Conservation (phyloP, 2,329 filamentous ascomycete genomes). For the Fusarium cyanostomum region DNA sequence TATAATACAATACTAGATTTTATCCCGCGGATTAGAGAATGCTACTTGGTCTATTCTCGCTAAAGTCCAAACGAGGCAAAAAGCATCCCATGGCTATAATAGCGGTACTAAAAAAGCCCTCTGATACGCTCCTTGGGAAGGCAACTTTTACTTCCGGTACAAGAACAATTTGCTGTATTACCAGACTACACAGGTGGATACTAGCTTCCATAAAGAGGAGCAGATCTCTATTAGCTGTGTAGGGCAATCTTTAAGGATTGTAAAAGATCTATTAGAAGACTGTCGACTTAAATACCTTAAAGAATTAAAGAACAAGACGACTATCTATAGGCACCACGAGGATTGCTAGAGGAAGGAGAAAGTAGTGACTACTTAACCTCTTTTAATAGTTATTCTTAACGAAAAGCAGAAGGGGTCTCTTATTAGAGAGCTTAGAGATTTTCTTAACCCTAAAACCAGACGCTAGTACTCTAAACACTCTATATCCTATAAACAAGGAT, state of each 20-base stretch:
- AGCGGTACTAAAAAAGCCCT: slow-evolving; percentile 14
- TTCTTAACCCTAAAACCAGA: background rate
- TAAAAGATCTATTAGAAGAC: slow-evolving; percentile 46
- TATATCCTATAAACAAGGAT: slow-evolving; percentile 48
- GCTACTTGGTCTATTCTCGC: background rate
- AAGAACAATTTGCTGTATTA: slow-evolving; percentile 20
- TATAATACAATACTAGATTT: background rate
- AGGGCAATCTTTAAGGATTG: slow-evolving; percentile 30
- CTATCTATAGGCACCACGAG: slow-evolving; percentile 43
- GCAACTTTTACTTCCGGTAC: slow-evolving; percentile 16
- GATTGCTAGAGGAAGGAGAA: slow-evolving; percentile 9
- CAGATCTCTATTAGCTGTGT: slow-evolving; percentile 34
- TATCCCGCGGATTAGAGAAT: background rate
- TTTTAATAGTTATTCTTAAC: background rate
- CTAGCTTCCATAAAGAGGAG: slow-evolving; percentile 33
- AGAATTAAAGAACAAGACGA: slow-evolving; percentile 41
- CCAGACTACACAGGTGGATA: slow-evolving; percentile 3
- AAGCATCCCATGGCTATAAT: background rate
- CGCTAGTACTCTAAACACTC: slow-evolving; percentile 45
- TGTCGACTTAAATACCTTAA: slow-evolving; percentile 44
- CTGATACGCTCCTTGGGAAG: slow-evolving; percentile 4
- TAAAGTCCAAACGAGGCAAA: background rate
- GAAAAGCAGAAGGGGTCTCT: background rate
- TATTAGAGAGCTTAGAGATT: background rate
- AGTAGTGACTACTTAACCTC: background rate